phyloP scores from a whole-genome alignment of 129 eudicot genomes.

The Flaveria robusta region DNA sequence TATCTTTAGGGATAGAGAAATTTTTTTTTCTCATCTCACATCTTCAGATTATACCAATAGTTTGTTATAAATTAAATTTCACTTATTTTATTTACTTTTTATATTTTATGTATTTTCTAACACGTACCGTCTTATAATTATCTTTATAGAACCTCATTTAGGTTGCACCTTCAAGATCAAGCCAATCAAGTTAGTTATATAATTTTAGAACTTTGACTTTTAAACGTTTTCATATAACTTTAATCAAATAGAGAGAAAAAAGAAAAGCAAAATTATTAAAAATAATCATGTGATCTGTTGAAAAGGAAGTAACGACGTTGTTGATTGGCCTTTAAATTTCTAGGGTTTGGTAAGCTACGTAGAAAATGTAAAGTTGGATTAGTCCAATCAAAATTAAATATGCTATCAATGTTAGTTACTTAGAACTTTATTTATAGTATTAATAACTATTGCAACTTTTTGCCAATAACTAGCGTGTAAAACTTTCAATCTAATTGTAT shows the following conservation, averaged over 20 bases:
- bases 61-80: too few species aligned
- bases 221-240: not conserved
- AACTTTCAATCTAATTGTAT: not conserved
- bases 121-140: too few species aligned
- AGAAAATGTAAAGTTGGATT: constrained; percentile 17
- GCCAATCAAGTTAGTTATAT: not conserved
- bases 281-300: not conserved
- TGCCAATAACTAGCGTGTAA: not conserved
- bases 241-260: not conserved
- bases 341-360: constrained; percentile 34
- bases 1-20: too few species aligned
- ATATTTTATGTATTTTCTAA: too few species aligned
- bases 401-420: not conserved
- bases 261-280: not conserved
- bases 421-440: not conserved
- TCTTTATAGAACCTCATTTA: too few species aligned
- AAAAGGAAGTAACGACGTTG: constrained; percentile 6
- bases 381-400: not conserved
- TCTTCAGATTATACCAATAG: too few species aligned
- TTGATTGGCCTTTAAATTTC: not conserved
- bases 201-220: constrained; percentile 8
- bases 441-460: not conserved
- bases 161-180: too few species aligned
- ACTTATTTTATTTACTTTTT: too few species aligned
- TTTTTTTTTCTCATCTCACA: too few species aligned